A percentile compares a stretch with the other conserved stretches of the same genome.
phyloP scores from a whole-genome alignment of 331 rosid species.

The Quercus tomentella region DNA sequence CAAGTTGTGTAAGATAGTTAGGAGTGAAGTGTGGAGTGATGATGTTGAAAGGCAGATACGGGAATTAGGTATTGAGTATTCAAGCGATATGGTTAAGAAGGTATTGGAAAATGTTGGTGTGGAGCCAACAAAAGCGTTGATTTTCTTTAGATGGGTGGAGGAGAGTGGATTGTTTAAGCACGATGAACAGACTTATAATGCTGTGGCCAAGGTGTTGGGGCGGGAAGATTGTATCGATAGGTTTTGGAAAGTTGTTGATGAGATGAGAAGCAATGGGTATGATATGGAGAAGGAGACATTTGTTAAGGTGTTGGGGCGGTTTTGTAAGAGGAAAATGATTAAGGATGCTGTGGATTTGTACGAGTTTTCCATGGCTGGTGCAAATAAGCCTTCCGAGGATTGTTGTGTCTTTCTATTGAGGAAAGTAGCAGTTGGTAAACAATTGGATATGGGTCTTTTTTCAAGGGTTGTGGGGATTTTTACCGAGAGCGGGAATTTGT shows the following conservation, averaged over 20 bases:
- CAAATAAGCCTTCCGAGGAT: constrained; percentile 42
- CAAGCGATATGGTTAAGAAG: constrained; percentile 36
- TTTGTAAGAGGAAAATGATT: constrained; percentile 56
- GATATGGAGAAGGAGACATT: constrained; percentile 62
- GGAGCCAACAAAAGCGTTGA: constrained; percentile 60
- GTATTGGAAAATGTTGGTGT: constrained; percentile 46
- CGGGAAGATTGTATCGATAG: constrained; percentile 71
- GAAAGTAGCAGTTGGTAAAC: constrained; percentile 45
- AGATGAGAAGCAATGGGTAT: constrained; percentile 50
- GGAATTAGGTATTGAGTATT: constrained; percentile 44
- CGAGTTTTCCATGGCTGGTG: constrained; percentile 76
- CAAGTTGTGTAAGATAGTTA: constrained; percentile 51
- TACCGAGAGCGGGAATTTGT: constrained; percentile 43
- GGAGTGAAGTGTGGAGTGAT: constrained; percentile 62
- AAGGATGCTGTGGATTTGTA: constrained; percentile 79
- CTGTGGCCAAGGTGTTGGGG: constrained; percentile 64
- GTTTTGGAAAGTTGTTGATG: constrained; percentile 78
- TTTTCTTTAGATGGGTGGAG: constrained; percentile 81
- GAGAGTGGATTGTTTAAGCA: constrained; percentile 69
- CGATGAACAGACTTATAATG: constrained; percentile 60
- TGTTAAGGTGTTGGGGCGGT: constrained; percentile 57
- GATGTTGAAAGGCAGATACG: constrained; percentile 50
- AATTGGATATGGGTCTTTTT: constrained; percentile 57
- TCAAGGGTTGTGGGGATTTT: constrained; percentile 47
- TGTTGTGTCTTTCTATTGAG: constrained; percentile 56